Percentiles rank a stretch among this genome's conserved stretches.
Conservation (phyloP, 2,329 filamentous ascomycete species). For the Triangularia setosa region DNA sequence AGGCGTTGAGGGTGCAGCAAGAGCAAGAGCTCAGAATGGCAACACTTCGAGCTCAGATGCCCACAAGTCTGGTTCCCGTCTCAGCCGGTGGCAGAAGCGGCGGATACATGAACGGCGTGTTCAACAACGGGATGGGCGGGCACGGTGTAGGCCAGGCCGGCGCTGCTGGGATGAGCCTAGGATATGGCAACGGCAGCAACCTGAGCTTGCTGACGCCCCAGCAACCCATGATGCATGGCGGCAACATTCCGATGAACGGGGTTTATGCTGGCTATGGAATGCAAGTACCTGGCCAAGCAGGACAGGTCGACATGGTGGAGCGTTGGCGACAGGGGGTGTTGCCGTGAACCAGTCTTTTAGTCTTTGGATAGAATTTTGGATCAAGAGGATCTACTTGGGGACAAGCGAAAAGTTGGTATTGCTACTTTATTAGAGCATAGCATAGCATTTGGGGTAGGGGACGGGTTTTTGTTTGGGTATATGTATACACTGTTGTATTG, state of each 20-base stretch:
- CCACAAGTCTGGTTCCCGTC: constrained; percentile 35
- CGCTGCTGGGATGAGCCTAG: constrained; percentile 14
- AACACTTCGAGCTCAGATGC: constrained; percentile 48
- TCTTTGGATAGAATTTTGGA: neutral
- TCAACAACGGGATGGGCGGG: constrained; percentile 51
- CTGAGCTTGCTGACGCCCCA: neutral
- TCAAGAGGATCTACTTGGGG: neutral
- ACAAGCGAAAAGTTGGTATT: neutral
- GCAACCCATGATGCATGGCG: constrained; percentile 7
- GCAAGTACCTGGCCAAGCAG: constrained; percentile 24
- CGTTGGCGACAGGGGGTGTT: constrained; percentile 33
- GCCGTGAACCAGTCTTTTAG: constrained; percentile 14
- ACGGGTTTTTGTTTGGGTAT: neutral
- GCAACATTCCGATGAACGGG: neutral
- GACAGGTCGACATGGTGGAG: constrained; percentile 33
- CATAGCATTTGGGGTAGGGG: constrained; percentile 11
- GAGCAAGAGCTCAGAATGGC: constrained; percentile 49
- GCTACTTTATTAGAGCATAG: constrained; percentile 14
- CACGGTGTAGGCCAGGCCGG: constrained; percentile 8
- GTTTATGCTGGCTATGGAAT: constrained; percentile 14
- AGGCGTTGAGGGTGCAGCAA: constrained; percentile 37
- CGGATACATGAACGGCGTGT: constrained; percentile 50
- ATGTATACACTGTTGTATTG: neutral
- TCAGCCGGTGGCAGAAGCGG: constrained; percentile 33
- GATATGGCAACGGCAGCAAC: constrained; percentile 12